Conservation (phyloP, 495 filamentous ascomycete genomes). For the Penicillium desertorum region DNA sequence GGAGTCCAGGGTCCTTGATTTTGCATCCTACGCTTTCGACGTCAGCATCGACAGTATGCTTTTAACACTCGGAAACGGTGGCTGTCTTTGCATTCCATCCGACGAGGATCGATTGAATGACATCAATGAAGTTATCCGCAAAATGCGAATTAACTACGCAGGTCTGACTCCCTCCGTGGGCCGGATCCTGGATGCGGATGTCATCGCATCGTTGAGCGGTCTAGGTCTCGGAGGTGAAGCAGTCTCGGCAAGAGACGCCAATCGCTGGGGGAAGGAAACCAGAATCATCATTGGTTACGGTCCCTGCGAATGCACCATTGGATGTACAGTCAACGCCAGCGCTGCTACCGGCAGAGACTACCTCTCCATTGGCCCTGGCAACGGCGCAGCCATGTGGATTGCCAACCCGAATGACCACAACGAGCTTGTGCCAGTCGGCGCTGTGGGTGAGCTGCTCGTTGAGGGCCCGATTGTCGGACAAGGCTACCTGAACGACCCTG, state of each 20-base stretch:
- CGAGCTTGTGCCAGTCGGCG: conserved; percentile 48
- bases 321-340: conserved; percentile 46
- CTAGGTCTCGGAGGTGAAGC: conserved; percentile 56
- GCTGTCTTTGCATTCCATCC: conserved; percentile 52
- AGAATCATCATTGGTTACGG: conserved; percentile 53
- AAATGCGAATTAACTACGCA: conserved; percentile 46
- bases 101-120: conserved; percentile 52
- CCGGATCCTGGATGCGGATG: conserved; percentile 41
- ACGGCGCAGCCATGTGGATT: conserved; percentile 47
- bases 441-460: conserved; percentile 54
- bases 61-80: conserved; percentile 43
- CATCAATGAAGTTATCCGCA: conserved; percentile 46
- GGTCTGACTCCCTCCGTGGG: conserved; percentile 54
- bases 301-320: conserved; percentile 50
- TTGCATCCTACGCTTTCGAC: conserved; percentile 51
- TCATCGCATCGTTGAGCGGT: conserved; percentile 46
- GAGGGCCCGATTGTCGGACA: conserved; percentile 54
- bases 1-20: conserved; percentile 43
- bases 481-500: conserved; percentile 51
- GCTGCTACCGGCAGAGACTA: conserved; percentile 41
- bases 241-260: conserved; percentile 39
- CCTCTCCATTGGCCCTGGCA: conserved; percentile 41
- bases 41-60: conserved; percentile 49
- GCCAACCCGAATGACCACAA: conserved; percentile 48
- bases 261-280: conserved; percentile 39